These are phyloP conservation scores for Zea luxurians DNA, from an alignment of 176 grass and related monocot species.

Conservation along the genomic window DNA sequence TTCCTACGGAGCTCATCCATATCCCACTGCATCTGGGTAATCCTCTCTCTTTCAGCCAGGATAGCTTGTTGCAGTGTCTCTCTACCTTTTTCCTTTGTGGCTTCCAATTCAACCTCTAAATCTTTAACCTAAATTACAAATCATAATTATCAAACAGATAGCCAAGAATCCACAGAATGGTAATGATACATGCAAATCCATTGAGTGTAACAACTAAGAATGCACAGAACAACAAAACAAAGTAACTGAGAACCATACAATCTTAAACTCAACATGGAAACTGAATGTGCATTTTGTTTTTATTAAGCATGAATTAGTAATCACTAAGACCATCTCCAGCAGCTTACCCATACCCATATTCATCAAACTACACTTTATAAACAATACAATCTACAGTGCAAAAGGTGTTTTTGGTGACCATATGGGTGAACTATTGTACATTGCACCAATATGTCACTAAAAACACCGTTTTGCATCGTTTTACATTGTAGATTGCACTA, in stretches of 20 bases:
- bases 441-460: no score
- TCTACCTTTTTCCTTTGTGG: constrained; percentile 81
- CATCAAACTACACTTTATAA: no score
- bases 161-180: constrained; percentile 13
- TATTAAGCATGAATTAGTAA: constrained; percentile 25
- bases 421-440: no score
- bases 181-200: not conserved
- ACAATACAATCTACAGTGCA: no score
- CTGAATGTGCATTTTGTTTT: constrained; percentile 1
- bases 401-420: no score
- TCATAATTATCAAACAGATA: constrained; percentile 27
- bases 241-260: constrained; percentile 1
- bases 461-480: no score
- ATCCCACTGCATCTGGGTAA: constrained; percentile 97
- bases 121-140: constrained; percentile 82
- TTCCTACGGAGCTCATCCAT: constrained; percentile 94
- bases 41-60: constrained; percentile 84
- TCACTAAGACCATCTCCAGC: no score
- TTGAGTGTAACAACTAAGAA: not conserved
- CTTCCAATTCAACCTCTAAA: constrained; percentile 96
- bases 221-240: constrained; percentile 22
- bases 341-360: no score
- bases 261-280: constrained; percentile 18
- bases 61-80: constrained; percentile 85
- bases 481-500: no score